phyloP scores from a whole-genome alignment of 257 asterid genomes.

The Asclepias syriaca region DNA sequence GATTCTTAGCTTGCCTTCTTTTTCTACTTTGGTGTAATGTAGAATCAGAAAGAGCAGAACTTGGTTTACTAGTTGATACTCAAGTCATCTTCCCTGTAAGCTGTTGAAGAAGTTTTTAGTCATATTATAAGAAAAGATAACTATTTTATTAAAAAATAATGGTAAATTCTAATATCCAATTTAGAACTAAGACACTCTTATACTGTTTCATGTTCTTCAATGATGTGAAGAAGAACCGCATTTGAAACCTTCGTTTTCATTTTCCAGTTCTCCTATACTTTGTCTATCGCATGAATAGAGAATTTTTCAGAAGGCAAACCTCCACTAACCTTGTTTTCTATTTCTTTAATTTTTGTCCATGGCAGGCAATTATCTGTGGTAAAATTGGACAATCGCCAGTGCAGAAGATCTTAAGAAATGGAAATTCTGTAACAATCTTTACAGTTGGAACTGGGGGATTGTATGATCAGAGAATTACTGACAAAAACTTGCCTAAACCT shows the following conservation, averaged over 20 bases:
- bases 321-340: not conserved
- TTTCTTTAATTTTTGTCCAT: not conserved
- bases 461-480: conserved; percentile 75
- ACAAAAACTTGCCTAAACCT: conserved; percentile 61
- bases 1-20: not conserved
- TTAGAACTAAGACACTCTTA: not conserved
- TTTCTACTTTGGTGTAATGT: not conserved
- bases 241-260: not conserved
- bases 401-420: conserved; percentile 92
- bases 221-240: not conserved
- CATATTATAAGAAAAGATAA: not conserved
- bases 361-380: conserved; percentile 87
- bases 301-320: not conserved
- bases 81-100: not conserved
- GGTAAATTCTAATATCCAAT: not conserved
- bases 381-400: conserved; percentile 86
- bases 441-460: conserved; percentile 96
- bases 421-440: conserved; percentile 72
- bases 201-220: conserved; percentile 4
- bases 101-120: not conserved
- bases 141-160: not conserved
- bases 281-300: not conserved
- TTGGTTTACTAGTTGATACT: not conserved
- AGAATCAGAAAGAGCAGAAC: no score
- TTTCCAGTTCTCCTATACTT: not conserved